Evolutionary conservation across 768 basidiomycete genomes (phyloP).

Genomic region (Mycena belliarum): DNA sequence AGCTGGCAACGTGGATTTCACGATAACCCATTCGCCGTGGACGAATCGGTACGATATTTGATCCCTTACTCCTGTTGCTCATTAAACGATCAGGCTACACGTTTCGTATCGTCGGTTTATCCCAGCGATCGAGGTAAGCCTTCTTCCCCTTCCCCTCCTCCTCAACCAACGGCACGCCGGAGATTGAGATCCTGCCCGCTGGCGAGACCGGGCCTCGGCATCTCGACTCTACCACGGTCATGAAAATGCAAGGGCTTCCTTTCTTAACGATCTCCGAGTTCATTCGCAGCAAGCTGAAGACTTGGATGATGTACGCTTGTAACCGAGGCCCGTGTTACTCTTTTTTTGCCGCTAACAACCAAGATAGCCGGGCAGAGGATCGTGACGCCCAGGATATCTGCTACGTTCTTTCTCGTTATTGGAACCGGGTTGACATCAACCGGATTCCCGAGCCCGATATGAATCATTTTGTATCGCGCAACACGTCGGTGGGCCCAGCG

Average conservation of each 20-base stretch:
- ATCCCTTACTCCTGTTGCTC: slow-evolving; percentile 8
- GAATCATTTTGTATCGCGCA: slow-evolving; percentile 67
- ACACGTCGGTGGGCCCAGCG: slow-evolving; percentile 62
- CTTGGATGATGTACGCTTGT: slow-evolving; percentile 74
- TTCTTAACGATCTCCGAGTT: slow-evolving; percentile 88
- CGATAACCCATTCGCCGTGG: slow-evolving; percentile 78
- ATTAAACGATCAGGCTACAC: slow-evolving; percentile 55
- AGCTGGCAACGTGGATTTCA: slow-evolving; percentile 61
- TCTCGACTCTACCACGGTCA: slow-evolving; percentile 67
- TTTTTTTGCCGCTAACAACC: slow-evolving; percentile 15
- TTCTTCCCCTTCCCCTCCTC: slow-evolving; percentile 3
- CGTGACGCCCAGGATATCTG: slow-evolving; percentile 78
- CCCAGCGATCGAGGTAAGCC: slow-evolving; percentile 72
- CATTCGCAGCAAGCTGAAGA: slow-evolving; percentile 79
- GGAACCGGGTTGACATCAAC: slow-evolving; percentile 84
- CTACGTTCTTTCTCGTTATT: slow-evolving; percentile 70
- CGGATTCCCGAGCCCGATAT: slow-evolving; percentile 86
- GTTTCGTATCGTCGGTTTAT: slow-evolving; percentile 74
- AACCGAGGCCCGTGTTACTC: slow-evolving; percentile 10
- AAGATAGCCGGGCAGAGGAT: slow-evolving; percentile 62
- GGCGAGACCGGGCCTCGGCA: slow-evolving; percentile 80
- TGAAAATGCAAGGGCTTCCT: slow-evolving; percentile 68
- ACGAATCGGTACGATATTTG: slow-evolving; percentile 64
- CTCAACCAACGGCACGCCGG: slow-evolving; percentile 14
- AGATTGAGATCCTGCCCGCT: slow-evolving; percentile 85